phyloP scores from a whole-genome alignment of 2,329 filamentous ascomycete genomes.

The Truncatella angustata region DNA sequence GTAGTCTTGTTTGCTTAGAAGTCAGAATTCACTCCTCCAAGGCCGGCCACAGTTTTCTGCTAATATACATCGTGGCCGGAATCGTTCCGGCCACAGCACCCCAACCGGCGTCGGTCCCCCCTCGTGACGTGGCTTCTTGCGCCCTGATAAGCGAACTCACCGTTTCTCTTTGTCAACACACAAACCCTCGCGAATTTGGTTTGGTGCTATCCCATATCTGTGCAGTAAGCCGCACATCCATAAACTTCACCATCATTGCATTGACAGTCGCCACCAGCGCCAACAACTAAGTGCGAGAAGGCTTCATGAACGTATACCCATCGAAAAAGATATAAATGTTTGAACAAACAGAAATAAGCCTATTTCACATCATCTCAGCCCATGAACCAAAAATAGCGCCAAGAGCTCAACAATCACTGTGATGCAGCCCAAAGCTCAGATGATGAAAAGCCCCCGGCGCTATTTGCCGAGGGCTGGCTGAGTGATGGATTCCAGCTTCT shows the following conservation, averaged over 20 bases:
- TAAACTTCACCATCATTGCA: no score
- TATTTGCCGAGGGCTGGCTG: conserved; percentile 3
- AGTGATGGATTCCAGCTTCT: conserved; percentile 3
- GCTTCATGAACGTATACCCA: no score
- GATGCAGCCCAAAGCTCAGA: background rate
- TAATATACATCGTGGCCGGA: conserved; percentile 33
- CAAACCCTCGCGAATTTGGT: no score
- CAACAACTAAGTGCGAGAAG: no score
- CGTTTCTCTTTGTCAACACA: conserved; percentile 4
- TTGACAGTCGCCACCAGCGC: no score
- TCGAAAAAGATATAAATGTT: no score
- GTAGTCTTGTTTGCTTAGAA: conserved; percentile 5
- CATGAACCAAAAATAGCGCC: background rate
- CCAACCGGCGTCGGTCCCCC: conserved; percentile 1
- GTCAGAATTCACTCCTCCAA: background rate
- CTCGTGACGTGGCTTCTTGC: conserved; percentile 4
- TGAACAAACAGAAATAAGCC: no score
- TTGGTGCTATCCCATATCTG: background rate
- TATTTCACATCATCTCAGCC: background rate
- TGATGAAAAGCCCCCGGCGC: background rate
- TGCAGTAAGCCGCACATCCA: no score
- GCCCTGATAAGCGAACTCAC: background rate
- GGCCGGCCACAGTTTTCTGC: conserved; percentile 10
- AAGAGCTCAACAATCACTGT: background rate
- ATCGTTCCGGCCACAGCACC: conserved; percentile 29